A percentile compares a stretch with the other conserved stretches of the same genome.
Evolutionary conservation across 768 basidiomycete genomes (phyloP).

Genomic region (Russula sp.): DNA sequence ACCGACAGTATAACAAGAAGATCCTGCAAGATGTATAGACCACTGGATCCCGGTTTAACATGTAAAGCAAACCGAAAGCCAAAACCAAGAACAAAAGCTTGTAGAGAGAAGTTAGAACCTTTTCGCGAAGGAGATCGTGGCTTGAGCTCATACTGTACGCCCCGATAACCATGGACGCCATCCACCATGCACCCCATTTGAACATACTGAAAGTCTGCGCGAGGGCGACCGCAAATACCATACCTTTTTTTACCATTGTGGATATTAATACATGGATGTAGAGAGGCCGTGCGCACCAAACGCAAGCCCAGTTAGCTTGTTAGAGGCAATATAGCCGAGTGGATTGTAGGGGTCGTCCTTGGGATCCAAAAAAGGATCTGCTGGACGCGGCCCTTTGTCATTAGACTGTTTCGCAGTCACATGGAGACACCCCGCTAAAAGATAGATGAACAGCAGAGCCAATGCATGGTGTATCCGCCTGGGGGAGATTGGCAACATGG

Average conservation of each 20-base stretch:
- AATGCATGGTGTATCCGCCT: not conserved
- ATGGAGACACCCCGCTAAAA: not conserved
- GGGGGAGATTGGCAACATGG: not conserved
- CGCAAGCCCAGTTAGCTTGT: slow-evolving; percentile 44
- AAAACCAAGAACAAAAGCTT: slow-evolving; percentile 53
- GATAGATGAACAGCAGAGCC: not conserved
- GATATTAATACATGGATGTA: not conserved
- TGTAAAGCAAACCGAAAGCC: slow-evolving; percentile 50
- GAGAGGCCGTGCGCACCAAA: slow-evolving; percentile 30
- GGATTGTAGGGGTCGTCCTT: slow-evolving; percentile 47
- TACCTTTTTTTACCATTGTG: not conserved
- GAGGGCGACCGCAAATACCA: not conserved
- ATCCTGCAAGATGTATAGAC: slow-evolving; percentile 49
- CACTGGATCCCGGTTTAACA: slow-evolving; percentile 42
- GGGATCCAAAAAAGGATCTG: slow-evolving; percentile 43
- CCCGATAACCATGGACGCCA: slow-evolving; percentile 48
- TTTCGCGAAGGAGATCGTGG: not conserved
- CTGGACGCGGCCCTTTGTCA: not conserved
- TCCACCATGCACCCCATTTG: slow-evolving; percentile 23
- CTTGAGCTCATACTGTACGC: slow-evolving; percentile 37
- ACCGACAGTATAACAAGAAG: slow-evolving; percentile 56
- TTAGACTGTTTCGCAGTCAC: not conserved
- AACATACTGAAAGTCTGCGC: slow-evolving; percentile 3
- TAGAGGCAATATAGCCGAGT: slow-evolving; percentile 48
- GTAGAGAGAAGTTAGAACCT: not conserved